phyloP scores from a whole-genome alignment of 1,139 yeast genomes.

The Lodderomyces oxycetoniae region DNA sequence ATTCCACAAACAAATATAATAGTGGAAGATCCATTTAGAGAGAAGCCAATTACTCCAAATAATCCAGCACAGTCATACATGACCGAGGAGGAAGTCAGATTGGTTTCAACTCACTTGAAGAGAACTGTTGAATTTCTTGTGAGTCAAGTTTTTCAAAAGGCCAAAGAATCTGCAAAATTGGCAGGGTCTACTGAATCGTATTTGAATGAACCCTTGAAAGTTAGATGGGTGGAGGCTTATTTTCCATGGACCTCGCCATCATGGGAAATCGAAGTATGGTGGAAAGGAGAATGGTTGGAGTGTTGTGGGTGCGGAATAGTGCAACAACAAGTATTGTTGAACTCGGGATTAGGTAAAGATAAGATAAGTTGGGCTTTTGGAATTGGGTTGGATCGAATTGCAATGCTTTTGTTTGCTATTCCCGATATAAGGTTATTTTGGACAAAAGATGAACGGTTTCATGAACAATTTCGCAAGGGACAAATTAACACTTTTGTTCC shows the following conservation, averaged over 20 bases:
- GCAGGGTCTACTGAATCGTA: constrained; percentile 64
- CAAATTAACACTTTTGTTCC: constrained; percentile 73
- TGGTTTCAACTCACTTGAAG: constrained; percentile 75
- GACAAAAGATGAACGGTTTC: constrained; percentile 79
- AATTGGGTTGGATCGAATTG: constrained; percentile 89
- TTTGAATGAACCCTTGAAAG: constrained; percentile 69
- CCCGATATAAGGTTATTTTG: constrained; percentile 95
- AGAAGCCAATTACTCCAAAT: constrained; percentile 43
- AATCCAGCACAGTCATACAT: constrained; percentile 83
- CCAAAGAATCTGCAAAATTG: constrained; percentile 59
- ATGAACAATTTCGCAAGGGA: constrained; percentile 63
- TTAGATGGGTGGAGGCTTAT: constrained; percentile 93
- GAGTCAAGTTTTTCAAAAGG: constrained; percentile 75
- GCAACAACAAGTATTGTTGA: constrained; percentile 67
- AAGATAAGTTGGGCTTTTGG: constrained; percentile 97
- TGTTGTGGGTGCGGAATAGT: constrained; percentile 96
- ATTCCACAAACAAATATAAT: constrained; percentile 66
- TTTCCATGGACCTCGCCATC: constrained; percentile 99
- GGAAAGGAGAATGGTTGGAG: constrained; percentile 98
- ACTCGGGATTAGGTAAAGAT: constrained; percentile 62
- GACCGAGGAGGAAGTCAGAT: constrained; percentile 61
- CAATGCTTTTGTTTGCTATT: constrained; percentile 90
- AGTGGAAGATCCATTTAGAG: constrained; percentile 67
- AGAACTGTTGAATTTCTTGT: constrained; percentile 80
- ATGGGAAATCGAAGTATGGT: constrained; percentile 98